Evolutionary conservation across 306 rosid species (phyloP), one percentile per base, ranked within the genome.

Genomic region (Sesbania bispinosa): DNA sequence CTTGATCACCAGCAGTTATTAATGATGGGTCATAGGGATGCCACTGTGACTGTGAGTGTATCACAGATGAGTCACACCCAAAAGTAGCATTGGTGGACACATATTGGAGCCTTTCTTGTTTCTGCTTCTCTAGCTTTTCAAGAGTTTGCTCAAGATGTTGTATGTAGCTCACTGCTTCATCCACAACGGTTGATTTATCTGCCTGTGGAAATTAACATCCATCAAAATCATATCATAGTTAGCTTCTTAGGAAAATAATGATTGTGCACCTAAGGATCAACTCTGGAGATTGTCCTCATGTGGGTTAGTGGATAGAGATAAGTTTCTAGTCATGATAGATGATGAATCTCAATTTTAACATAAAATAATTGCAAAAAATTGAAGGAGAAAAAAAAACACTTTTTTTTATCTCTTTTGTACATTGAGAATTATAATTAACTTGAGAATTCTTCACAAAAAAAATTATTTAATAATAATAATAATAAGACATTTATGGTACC

Each of bases 111-210:
- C 62, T 84, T 32, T 90, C 93, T 3, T 45, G 67, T 51, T 87
- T 94, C 23, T 62, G 82, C 23, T 81, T 88, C 18, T 88, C 76
- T 0, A 90, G 80, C 54, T 77, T 53, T n/a, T 85, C 65, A 2
- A 83, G 73, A 18, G 77, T 80, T 5, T 74, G 13, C 46, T 88
- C 38, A 1, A 88, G 81, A 67, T 15, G 18, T 73, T 75, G 62
- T 5, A 90, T 87, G 83, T 79, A 71, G 10, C 42, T 87, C 75
- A 84, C 84, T 9, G 96, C 88, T 76, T 86, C 96, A 35, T 87
- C 96, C n/a, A 94, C 86, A n/a, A 93, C 77, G 20, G 80, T 79
- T 30, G 88, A 81, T 53, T 87, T 88, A 83, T 87, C 90, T 0
- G 82, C 86, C 98, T 93, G 38, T n/a, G n/a, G n/a, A n/a, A n/a